Percentiles rank a stretch among this genome's conserved stretches.
Evolutionary conservation across 2,329 filamentous ascomycete genomes (phyloP).

Genomic region (Piedraia hortae): DNA sequence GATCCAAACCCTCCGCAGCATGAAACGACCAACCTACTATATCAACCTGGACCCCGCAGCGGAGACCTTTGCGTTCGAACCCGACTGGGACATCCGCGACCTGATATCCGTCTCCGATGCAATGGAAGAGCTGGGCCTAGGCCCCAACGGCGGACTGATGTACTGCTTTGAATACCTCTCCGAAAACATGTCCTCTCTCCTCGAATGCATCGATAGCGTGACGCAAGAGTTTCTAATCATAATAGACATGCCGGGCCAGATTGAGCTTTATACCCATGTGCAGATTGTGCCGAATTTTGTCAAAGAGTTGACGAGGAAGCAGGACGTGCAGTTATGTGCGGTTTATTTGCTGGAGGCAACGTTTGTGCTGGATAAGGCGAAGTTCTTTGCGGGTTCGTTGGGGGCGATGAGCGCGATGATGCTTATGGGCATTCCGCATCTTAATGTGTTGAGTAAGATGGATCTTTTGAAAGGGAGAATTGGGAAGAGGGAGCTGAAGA

Average conservation of each 20-base stretch:
- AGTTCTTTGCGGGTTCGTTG: conserved; percentile 88
- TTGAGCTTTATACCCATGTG: conserved; percentile 93
- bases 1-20: conserved; percentile 75
- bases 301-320: conserved; percentile 47
- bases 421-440: conserved; percentile 87
- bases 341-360: conserved; percentile 87
- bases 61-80: conserved; percentile 71
- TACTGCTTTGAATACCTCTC: conserved; percentile 94
- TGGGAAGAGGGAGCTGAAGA: conserved; percentile 61
- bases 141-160: conserved; percentile 76
- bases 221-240: conserved; percentile 93
- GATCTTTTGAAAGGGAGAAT: conserved; percentile 81
- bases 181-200: conserved; percentile 79
- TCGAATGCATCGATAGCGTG: conserved; percentile 54
- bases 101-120: conserved; percentile 82
- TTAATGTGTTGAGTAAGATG: conserved; percentile 96
- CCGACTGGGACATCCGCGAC: conserved; percentile 85
- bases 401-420: conserved; percentile 98
- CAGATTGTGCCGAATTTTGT: conserved; percentile 70
- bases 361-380: conserved; percentile 82
- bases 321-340: conserved; percentile 80
- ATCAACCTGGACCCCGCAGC: conserved; percentile 95
- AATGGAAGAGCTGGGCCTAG: conserved; percentile 80
- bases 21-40: conserved; percentile 84
- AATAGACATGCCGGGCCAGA: conserved; percentile 96